A percentile compares a stretch with the other conserved stretches of the same genome.
Conservation (phyloP, 495 filamentous ascomycete genomes). For the Choiromyces venosus region DNA sequence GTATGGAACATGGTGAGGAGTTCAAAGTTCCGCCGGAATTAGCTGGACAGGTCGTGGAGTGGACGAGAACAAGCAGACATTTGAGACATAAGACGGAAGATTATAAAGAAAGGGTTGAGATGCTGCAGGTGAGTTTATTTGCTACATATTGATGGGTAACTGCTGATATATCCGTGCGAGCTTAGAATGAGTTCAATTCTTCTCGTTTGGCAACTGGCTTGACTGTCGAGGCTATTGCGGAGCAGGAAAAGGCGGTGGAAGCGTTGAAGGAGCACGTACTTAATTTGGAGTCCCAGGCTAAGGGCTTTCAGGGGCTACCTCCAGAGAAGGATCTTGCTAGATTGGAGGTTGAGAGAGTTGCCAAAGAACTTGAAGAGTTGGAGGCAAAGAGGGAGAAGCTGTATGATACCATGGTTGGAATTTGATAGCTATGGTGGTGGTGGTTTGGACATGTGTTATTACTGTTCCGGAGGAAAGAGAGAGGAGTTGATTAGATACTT, state of each 20-base stretch:
- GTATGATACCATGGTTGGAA: slow-evolving; percentile 54
- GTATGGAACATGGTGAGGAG: slow-evolving; percentile 44
- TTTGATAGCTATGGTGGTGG: slow-evolving; percentile 13
- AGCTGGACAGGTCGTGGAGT: slow-evolving; percentile 51
- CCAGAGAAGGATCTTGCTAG: slow-evolving; percentile 62
- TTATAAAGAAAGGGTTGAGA: slow-evolving; percentile 51
- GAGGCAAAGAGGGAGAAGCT: slow-evolving; percentile 59
- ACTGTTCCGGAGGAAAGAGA: not conserved
- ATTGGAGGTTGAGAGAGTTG: slow-evolving; percentile 58
- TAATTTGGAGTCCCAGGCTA: slow-evolving; percentile 55
- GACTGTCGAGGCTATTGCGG: slow-evolving; percentile 51
- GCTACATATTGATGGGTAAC: not conserved
- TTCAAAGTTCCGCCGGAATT: slow-evolving; percentile 48
- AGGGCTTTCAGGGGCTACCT: slow-evolving; percentile 62
- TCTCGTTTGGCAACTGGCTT: slow-evolving; percentile 41
- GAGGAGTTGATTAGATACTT: not conserved
- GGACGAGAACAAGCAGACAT: slow-evolving; percentile 52
- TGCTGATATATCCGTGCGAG: slow-evolving; percentile 5
- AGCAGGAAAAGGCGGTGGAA: slow-evolving; percentile 51
- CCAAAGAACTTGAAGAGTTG: slow-evolving; percentile 55
- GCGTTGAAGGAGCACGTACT: slow-evolving; percentile 52
- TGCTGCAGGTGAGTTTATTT: slow-evolving; percentile 40
- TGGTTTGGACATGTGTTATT: not conserved
- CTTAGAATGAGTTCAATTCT: slow-evolving; percentile 34
- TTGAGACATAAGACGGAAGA: slow-evolving; percentile 53